Evolutionary conservation across 2,329 filamentous ascomycete species (phyloP), one percentile per base, ranked within the genome.

Genomic region (Neoarthrinium moseri): DNA sequence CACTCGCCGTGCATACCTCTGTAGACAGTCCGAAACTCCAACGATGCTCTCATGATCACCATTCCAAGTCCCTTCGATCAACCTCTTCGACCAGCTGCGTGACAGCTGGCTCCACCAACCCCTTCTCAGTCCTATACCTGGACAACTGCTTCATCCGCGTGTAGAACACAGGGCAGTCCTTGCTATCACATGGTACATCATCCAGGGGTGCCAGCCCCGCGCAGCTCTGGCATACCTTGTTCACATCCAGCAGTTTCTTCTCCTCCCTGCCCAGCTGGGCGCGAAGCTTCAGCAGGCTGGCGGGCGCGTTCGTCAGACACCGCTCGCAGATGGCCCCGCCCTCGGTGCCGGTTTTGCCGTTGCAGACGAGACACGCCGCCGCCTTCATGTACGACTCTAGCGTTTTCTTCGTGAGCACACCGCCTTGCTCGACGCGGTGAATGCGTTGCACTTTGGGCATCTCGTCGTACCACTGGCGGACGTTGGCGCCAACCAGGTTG

Each of bases 91-190:
- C 59, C 21, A 74, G 54, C 50, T 54, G 50, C 49, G 53, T 55
- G 7, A 73, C 43, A 21, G 68, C 61, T 10, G 64, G 64, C 51
- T 63, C 64, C 8, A 64, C 51, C 15, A 65, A 57, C 36, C 57
- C 58, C 55, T 60, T 70, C 58, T 75, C 71, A 3, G 63, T 63
- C 27, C 64, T 59, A 36, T 74, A 63, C 54, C 67, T 73, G 8
- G 76, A 74, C 18, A 65, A 65, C 60, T 88, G 83, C 63, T 83
- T 86, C 43, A 81, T 77, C 12, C 89, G 70, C 24, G 84, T 84
- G 67, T 95, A 97, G 56, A 95, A 97, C 0, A 96, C 89, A 0
- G 91, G 87, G 61, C 94, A 99, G 67, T 96, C 92, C 63, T 88
- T 83, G 64, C 88, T 95, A 60, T 96, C 90, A 61, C 94, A 99